These are phyloP conservation scores for Penicillium sp. DNA, from an alignment of 2,329 filamentous ascomycete species.

Conservation along the genomic window DNA sequence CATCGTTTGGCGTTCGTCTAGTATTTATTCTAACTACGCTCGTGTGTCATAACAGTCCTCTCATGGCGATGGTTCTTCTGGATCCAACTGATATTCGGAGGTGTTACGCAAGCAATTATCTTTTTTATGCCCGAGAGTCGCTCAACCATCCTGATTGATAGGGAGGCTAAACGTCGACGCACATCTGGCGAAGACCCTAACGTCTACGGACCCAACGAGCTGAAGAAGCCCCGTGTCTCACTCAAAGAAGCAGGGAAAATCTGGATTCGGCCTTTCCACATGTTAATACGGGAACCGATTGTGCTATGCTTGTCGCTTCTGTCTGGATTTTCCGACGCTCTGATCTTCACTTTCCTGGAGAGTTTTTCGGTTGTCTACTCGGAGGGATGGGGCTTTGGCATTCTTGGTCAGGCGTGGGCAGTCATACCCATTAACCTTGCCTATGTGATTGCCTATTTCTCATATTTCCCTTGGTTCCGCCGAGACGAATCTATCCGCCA, in stretches of 20 bases:
- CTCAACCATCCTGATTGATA: conserved; percentile 54
- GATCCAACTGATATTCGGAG: conserved; percentile 58
- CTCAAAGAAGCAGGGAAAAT: conserved; percentile 53
- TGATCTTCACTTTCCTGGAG: conserved; percentile 66
- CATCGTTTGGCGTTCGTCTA: not conserved
- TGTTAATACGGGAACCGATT: conserved; percentile 63
- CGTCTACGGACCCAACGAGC: conserved; percentile 69
- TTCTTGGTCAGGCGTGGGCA: conserved; percentile 45
- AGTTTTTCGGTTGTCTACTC: conserved; percentile 61
- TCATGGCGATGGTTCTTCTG: conserved; percentile 33
- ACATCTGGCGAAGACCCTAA: conserved; percentile 49
- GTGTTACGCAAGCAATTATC: conserved; percentile 48
- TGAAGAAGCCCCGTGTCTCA: conserved; percentile 55
- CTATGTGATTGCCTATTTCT: conserved; percentile 55
- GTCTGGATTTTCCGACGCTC: conserved; percentile 59
- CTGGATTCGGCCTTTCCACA: conserved; percentile 59
- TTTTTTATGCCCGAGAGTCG: conserved; percentile 53
- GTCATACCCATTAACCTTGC: conserved; percentile 54
- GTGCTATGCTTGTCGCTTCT: conserved; percentile 60
- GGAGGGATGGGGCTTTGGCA: conserved; percentile 55
- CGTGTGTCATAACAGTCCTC: not conserved
- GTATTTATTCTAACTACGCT: not conserved
- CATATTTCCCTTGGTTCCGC: conserved; percentile 53
- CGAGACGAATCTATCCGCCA: conserved; percentile 37
- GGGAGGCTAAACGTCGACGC: conserved; percentile 54